These are phyloP conservation scores for Ophiostoma australiae DNA, from an alignment of 2,329 filamentous ascomycete genomes.

Conservation along the genomic window DNA sequence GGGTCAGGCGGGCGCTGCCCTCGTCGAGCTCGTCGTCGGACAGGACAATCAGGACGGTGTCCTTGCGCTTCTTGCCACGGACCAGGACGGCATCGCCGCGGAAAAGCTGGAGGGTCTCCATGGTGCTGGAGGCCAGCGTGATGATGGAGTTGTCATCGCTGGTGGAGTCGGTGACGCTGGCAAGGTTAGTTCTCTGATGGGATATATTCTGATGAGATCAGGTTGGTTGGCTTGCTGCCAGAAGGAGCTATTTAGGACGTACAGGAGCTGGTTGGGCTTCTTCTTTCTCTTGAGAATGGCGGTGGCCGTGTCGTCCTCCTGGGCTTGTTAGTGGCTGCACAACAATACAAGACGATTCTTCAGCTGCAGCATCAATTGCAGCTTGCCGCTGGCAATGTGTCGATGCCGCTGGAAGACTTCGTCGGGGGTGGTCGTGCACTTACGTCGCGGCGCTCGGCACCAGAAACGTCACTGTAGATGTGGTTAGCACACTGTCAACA, in stretches of 20 bases:
- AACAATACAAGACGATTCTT: background rate
- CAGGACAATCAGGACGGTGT: constrained; percentile 95
- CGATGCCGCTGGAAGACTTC: background rate
- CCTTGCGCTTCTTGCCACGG: constrained; percentile 99
- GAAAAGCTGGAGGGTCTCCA: constrained; percentile 98
- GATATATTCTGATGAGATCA: background rate
- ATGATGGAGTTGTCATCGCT: constrained; percentile 99
- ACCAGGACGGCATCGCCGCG: constrained; percentile 96
- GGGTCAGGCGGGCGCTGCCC: constrained; percentile 94
- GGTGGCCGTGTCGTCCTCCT: constrained; percentile 81
- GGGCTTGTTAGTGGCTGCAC: background rate
- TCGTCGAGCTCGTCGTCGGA: constrained; percentile 98
- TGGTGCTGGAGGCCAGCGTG: constrained; percentile 94
- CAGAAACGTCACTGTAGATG: constrained; percentile 72
- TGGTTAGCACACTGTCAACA: constrained; percentile 36
- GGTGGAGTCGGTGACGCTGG: constrained; percentile 90
- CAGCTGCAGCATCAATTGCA: background rate
- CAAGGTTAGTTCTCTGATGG: constrained; percentile 12
- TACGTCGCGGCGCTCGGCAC: constrained; percentile 73
- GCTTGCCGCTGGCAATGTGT: background rate
- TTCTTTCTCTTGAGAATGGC: constrained; percentile 99
- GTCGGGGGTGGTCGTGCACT: background rate
- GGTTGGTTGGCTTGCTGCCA: background rate
- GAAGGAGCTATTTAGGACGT: constrained; percentile 32
- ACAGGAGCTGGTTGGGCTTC: constrained; percentile 99